phyloP scores from a whole-genome alignment of 108 stramenopile species.

The Mediolabrus comicus region DNA sequence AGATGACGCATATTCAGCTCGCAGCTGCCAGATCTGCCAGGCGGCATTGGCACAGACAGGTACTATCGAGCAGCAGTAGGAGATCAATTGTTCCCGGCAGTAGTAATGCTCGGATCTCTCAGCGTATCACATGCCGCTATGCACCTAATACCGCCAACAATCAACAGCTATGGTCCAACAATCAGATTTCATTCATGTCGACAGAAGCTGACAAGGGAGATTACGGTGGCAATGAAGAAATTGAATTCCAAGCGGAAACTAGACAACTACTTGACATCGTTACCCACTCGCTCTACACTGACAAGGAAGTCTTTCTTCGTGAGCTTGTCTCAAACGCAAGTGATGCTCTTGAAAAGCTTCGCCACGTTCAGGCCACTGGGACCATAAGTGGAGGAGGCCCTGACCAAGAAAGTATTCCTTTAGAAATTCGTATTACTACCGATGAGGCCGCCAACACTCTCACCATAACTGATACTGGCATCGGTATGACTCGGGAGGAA shows the following conservation, averaged over 20 bases:
- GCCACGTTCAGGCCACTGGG: conserved; percentile 78
- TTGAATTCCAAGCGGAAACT: conserved; percentile 95
- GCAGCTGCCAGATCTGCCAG: not conserved
- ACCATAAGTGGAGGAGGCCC: conserved; percentile 1
- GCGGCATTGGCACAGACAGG: not conserved
- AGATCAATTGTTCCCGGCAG: no score
- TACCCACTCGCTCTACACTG: conserved; percentile 97
- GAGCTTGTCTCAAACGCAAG: conserved; percentile 96
- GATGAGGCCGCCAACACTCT: conserved; percentile 85
- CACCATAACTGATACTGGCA: conserved; percentile 94
- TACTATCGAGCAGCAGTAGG: no score
- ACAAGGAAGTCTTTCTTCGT: conserved; percentile 98
- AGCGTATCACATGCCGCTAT: not conserved
- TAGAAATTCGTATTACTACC: conserved; percentile 85
- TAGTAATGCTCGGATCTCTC: not conserved
- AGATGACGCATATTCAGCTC: not conserved
- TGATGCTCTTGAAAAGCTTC: conserved; percentile 96
- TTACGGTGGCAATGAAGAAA: conserved; percentile 25
- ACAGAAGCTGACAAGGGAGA: conserved; percentile 1
- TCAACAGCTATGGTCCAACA: not conserved
- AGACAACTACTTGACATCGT: conserved; percentile 87
- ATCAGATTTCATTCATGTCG: conserved; percentile 10
- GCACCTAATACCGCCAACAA: not conserved
- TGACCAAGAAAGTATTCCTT: conserved; percentile 52
- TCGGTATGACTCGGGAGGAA: conserved; percentile 93